These are phyloP conservation scores for Aspergillus proliferans DNA, from an alignment of 2,329 filamentous ascomycete genomes.

Conservation along the genomic window DNA sequence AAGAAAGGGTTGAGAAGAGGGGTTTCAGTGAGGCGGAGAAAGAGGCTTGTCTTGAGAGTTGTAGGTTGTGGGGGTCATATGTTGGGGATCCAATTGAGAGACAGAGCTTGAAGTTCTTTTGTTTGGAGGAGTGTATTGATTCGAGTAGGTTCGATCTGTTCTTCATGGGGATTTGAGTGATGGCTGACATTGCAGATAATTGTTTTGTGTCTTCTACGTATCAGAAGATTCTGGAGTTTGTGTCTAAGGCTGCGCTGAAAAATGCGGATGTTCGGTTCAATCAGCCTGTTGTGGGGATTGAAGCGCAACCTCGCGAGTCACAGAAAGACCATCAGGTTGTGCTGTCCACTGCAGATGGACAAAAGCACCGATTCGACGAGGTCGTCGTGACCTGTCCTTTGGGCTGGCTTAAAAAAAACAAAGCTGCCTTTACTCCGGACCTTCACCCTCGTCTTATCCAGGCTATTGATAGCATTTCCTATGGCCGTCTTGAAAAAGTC, in stretches of 20 bases:
- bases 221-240: constrained; percentile 48
- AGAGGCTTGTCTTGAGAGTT: constrained; percentile 47
- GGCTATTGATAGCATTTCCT: constrained; percentile 45
- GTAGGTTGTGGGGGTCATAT: constrained; percentile 59
- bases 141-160: constrained; percentile 38
- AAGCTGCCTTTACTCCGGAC: constrained; percentile 38
- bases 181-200: constrained; percentile 41
- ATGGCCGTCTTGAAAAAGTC: constrained; percentile 43
- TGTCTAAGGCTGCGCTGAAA: constrained; percentile 44
- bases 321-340: constrained; percentile 36
- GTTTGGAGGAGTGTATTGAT: constrained; percentile 61
- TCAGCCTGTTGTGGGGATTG: constrained; percentile 37
- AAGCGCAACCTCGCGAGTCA: constrained; percentile 19
- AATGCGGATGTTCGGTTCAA: constrained; percentile 46
- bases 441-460: constrained; percentile 37
- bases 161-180: background rate
- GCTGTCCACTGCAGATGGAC: constrained; percentile 34
- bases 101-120: constrained; percentile 60
- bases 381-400: constrained; percentile 49
- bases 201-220: constrained; percentile 59
- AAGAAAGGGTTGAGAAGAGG: constrained; percentile 41
- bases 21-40: constrained; percentile 37
- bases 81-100: constrained; percentile 54
- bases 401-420: constrained; percentile 49
- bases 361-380: constrained; percentile 42